Percentiles rank a stretch among this genome's conserved stretches.
Conservation (phyloP, 805 yeast genomes). For the Metschnikowia anglica region DNA sequence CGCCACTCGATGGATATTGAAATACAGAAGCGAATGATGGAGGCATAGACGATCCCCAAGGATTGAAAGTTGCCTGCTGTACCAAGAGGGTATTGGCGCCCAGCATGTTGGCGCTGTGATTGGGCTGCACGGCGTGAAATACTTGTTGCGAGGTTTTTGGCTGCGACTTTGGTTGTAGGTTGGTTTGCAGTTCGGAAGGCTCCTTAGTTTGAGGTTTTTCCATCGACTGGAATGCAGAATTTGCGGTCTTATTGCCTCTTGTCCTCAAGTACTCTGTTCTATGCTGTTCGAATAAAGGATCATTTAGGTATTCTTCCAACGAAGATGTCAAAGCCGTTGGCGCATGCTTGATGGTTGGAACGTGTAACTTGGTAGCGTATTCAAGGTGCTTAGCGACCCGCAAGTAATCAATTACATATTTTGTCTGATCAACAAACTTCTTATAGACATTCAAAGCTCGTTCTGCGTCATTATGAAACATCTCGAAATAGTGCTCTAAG, state of each 20-base stretch:
- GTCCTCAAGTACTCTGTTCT: constrained; percentile 76
- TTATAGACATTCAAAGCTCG: constrained; percentile 83
- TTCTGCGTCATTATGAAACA: constrained; percentile 82
- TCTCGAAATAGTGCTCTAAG: constrained; percentile 92
- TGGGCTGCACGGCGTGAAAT: background rate
- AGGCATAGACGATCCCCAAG: constrained; percentile 33
- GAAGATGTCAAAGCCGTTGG: constrained; percentile 89
- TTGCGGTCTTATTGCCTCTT: constrained; percentile 41
- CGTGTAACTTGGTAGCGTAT: constrained; percentile 81
- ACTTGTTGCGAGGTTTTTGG: background rate
- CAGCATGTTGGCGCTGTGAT: background rate
- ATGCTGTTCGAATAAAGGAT: constrained; percentile 78
- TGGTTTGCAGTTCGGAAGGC: background rate
- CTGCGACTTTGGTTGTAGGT: constrained; percentile 7
- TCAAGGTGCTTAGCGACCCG: constrained; percentile 88
- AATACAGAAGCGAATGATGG: constrained; percentile 8
- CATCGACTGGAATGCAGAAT: background rate
- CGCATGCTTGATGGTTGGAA: constrained; percentile 95
- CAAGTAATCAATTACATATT: constrained; percentile 81
- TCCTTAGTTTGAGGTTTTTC: background rate
- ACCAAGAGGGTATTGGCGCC: constrained; percentile 27
- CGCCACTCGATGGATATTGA: constrained; percentile 11
- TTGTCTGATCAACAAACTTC: constrained; percentile 80
- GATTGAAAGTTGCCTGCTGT: constrained; percentile 41
- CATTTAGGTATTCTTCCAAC: constrained; percentile 84